These are phyloP conservation scores for Quercus tomentella DNA, from an alignment of 331 rosid genomes.

Conservation along the genomic window DNA sequence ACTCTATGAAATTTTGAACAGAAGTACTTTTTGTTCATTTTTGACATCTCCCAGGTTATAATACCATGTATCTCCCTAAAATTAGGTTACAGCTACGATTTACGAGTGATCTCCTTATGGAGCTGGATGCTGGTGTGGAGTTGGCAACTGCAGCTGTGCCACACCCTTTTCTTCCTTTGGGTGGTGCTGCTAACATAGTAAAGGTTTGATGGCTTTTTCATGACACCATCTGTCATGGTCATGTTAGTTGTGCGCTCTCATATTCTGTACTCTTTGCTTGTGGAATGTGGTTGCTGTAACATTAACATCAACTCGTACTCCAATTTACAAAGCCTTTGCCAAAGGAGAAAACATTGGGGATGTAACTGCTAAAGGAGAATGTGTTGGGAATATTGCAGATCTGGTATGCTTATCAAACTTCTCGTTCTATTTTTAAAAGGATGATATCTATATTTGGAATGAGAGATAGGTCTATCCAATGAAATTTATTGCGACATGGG, in stretches of 20 bases:
- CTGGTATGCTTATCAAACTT: constrained; percentile 57
- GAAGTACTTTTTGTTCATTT: not conserved
- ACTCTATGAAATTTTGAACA: too few relatives aligned
- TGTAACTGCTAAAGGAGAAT: constrained; percentile 99
- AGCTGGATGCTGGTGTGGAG: constrained; percentile 94
- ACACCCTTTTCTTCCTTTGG: constrained; percentile 92
- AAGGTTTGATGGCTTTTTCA: constrained; percentile 49
- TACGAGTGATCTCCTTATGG: constrained; percentile 95
- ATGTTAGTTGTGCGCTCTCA: constrained; percentile 17
- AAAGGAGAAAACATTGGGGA: constrained; percentile 98
- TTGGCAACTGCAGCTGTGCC: constrained; percentile 89
- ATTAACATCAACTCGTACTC: constrained; percentile 96
- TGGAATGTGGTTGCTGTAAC: constrained; percentile 98
- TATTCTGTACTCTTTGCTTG: constrained; percentile 19
- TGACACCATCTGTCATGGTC: not conserved
- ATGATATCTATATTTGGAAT: not conserved
- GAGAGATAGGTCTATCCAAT: not conserved
- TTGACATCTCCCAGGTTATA: not conserved
- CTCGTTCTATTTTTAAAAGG: not conserved
- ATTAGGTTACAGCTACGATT: constrained; percentile 66
- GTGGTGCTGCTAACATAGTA: constrained; percentile 91
- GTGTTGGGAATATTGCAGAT: constrained; percentile 94
- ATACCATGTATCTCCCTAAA: constrained; percentile 10
- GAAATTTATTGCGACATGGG: not conserved
- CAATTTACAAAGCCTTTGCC: constrained; percentile 98